Evolutionary conservation across 345 rosid genomes (phyloP).

Genomic region (Syzygium aromaticum): DNA sequence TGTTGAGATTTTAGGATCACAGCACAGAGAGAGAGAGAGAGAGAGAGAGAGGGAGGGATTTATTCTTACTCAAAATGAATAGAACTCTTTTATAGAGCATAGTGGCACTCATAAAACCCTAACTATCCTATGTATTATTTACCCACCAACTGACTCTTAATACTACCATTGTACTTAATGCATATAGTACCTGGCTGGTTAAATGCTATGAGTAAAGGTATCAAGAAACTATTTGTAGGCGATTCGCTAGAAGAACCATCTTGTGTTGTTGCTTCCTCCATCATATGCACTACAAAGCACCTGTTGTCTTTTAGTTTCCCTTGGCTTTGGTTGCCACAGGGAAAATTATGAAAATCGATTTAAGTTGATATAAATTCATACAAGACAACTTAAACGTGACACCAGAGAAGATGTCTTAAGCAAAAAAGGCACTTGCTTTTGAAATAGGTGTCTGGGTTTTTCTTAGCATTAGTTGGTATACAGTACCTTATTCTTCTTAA

Average conservation of each 20-base stretch:
- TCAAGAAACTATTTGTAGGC: background rate
- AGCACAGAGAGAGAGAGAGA: background rate
- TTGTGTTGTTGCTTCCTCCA: background rate
- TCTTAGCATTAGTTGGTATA: background rate
- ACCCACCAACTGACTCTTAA: background rate
- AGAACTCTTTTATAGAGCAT: background rate
- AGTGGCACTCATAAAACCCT: background rate
- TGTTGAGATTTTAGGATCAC: background rate
- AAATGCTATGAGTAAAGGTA: background rate
- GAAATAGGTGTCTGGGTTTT: background rate
- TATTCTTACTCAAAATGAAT: background rate
- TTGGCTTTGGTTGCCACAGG: background rate
- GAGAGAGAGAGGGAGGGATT: background rate
- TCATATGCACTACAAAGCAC: background rate
- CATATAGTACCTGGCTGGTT: background rate
- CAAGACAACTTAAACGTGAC: background rate
- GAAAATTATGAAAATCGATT: background rate
- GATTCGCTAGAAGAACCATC: background rate
- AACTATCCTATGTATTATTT: background rate
- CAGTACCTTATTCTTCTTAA: background rate
- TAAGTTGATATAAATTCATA: background rate
- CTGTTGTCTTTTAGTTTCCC: background rate
- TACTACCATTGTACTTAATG: background rate
- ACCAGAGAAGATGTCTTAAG: background rate
- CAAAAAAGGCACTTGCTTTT: background rate